Evolutionary conservation across 257 asterid genomes (phyloP).

Genomic region (Cruciata laevipes): DNA sequence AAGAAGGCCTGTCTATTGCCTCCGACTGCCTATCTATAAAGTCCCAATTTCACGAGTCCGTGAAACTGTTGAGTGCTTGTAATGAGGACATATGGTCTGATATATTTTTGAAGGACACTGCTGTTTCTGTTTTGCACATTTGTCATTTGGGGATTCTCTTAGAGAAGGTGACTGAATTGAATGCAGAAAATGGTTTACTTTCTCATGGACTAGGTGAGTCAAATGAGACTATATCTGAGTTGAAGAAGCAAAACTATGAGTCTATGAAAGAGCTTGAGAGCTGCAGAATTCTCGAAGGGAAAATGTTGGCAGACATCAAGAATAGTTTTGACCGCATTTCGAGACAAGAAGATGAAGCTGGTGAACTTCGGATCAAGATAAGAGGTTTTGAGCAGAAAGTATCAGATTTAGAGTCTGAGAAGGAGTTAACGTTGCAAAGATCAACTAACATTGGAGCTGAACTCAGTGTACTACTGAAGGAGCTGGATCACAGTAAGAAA

Average conservation of each 20-base stretch:
- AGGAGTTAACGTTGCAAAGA: conserved; percentile 76
- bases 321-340: conserved; percentile 58
- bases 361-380: conserved; percentile 54
- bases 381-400: conserved; percentile 64
- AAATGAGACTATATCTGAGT: conserved; percentile 52
- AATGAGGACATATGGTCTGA: conserved; percentile 94
- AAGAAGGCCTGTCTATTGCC: conserved; percentile 40
- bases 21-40: conserved; percentile 44
- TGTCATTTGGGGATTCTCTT: conserved; percentile 87
- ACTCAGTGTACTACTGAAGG: conserved; percentile 56
- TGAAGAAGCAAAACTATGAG: conserved; percentile 62
- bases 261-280: conserved; percentile 75
- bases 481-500: conserved; percentile 59
- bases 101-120: conserved; percentile 75
- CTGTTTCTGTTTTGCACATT: conserved; percentile 76
- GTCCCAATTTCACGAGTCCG: conserved; percentile 45
- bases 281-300: conserved; percentile 70
- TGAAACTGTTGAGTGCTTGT: conserved; percentile 45
- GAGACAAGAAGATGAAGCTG: conserved; percentile 67
- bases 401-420: conserved; percentile 57
- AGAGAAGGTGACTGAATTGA: conserved; percentile 73
- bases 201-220: conserved; percentile 72
- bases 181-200: conserved; percentile 87
- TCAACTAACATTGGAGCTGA: conserved; percentile 74
- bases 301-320: conserved; percentile 70